Base-by-base conservation (phyloP, 495 filamentous ascomycete species). In the Tuber melanosporum region DNA sequence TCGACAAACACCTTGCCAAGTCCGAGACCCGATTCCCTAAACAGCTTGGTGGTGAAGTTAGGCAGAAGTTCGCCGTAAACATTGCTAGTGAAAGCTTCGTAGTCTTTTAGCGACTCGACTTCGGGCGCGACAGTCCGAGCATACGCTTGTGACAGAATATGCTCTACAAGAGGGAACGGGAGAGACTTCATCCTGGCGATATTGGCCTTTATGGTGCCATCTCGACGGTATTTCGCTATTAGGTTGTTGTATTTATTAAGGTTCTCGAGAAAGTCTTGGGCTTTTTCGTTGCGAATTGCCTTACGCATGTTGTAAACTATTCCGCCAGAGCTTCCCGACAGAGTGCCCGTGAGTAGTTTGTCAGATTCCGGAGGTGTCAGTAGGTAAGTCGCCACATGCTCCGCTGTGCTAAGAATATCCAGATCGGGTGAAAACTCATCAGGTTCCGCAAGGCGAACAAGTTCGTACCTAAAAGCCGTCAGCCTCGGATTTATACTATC, bases 21-120 rank as follows among this genome's bases (percentile, higher is more conserved):
- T 49, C 89, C 93, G 75, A 98, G 87, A 44, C 89, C 86, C 14
- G 92, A 93, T 80, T 96, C 89, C 73, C 91, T 90, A 44, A 86
- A 86, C 82, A 98, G 89, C 70, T 88, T 89, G 76, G 91, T 91
- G 77, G 94, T 89, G 83, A 99, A 96, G 3, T 90, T 90, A 32
- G 93, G 92, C 12, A 95, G 87, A 43, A 99, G 88, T 83, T 99
- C 95, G 78, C 95, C 95, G 83, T 98, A 99, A 32, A 97, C 93
- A 79, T 95, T 93, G 85, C 95, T 92, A 62, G 90, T 91, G 76
- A 94, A 94, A 78, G 93, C 92, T 82, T 95, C 89, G 82, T 97
- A 96, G 76, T 92, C 90, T 57, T 90, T 89, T 15, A 98, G 89
- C 22, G 89, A 88, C 71, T 95, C 92, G 20, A 97, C 93, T 76